phyloP scores from a whole-genome alignment of 1,139 yeast genomes.

The Yamadazyma membranifaciens region DNA sequence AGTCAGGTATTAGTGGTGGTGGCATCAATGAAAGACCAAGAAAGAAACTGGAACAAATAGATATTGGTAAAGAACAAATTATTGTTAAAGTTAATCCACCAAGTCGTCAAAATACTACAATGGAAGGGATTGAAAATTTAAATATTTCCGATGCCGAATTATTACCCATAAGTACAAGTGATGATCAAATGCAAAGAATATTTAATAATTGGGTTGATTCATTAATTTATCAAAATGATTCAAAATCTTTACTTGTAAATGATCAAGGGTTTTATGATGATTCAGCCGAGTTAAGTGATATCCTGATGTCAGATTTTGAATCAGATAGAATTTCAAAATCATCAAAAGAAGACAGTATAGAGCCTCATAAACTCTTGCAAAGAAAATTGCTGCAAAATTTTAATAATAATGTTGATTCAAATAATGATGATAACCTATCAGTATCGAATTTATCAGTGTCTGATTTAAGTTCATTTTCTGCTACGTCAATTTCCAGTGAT shows the following conservation, averaged over 20 bases:
- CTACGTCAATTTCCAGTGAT: constrained; percentile 5
- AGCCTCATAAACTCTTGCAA: constrained; percentile 12
- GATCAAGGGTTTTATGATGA: constrained; percentile 46
- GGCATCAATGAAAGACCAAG: background rate
- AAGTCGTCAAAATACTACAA: constrained; percentile 10
- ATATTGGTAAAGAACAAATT: constrained; percentile 3
- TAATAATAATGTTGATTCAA: background rate
- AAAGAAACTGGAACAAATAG: background rate
- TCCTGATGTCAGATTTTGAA: constrained; percentile 11
- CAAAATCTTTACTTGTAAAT: constrained; percentile 23
- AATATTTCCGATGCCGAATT: constrained; percentile 5
- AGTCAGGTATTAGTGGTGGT: constrained; percentile 3
- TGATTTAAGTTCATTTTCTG: constrained; percentile 8
- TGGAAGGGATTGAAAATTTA: background rate
- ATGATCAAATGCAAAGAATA: constrained; percentile 12
- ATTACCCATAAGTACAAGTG: constrained; percentile 6
- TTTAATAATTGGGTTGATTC: constrained; percentile 31
- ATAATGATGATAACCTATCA: constrained; percentile 1
- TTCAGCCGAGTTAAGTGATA: constrained; percentile 23
- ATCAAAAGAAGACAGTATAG: constrained; percentile 7
- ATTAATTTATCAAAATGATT: constrained; percentile 31
- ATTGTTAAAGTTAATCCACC: constrained; percentile 23
- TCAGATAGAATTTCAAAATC: constrained; percentile 7
- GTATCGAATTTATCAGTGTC: constrained; percentile 2
- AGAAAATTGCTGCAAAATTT: constrained; percentile 12